Evolutionary conservation across 2,329 filamentous ascomycete genomes (phyloP).

Genomic region (Trichoderma sp.): DNA sequence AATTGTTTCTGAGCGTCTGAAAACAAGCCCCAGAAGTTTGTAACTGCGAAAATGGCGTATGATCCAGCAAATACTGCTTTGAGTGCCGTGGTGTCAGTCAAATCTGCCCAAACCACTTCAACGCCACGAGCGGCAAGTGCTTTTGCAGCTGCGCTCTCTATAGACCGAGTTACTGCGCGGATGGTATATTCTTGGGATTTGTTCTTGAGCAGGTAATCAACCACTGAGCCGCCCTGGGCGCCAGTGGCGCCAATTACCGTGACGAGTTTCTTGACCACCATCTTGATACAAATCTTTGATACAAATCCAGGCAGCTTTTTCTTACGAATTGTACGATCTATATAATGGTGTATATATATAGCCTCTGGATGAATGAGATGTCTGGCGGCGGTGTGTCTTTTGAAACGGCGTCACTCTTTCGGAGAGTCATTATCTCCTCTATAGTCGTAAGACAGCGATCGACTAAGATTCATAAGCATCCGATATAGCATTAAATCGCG

Average conservation of each 20-base stretch:
- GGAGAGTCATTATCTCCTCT: not conserved
- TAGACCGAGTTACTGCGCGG: conserved; percentile 32
- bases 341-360: not conserved
- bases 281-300: conserved; percentile 6
- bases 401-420: not conserved
- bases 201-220: conserved; percentile 33
- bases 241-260: conserved; percentile 36
- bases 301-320: not conserved
- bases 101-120: conserved; percentile 34
- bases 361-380: not conserved
- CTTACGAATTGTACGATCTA: no score
- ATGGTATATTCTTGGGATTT: conserved; percentile 29
- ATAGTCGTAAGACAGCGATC: not conserved
- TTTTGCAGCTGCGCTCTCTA: conserved; percentile 31
- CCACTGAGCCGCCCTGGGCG: conserved; percentile 33
- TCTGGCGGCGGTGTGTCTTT: not conserved
- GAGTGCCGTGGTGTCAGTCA: conserved; percentile 27
- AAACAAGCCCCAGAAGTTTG: conserved; percentile 24
- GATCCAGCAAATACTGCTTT: conserved; percentile 32
- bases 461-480: not conserved
- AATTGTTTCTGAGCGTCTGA: not conserved
- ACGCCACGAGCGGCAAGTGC: conserved; percentile 28
- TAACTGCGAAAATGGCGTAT: conserved; percentile 36
- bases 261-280: conserved; percentile 31
- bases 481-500: not conserved